A percentile compares a stretch with the other conserved stretches of the same genome.
phyloP scores from a whole-genome alignment of 176 grass and related monocot genomes.

The Dendrocalamus sinicus region DNA sequence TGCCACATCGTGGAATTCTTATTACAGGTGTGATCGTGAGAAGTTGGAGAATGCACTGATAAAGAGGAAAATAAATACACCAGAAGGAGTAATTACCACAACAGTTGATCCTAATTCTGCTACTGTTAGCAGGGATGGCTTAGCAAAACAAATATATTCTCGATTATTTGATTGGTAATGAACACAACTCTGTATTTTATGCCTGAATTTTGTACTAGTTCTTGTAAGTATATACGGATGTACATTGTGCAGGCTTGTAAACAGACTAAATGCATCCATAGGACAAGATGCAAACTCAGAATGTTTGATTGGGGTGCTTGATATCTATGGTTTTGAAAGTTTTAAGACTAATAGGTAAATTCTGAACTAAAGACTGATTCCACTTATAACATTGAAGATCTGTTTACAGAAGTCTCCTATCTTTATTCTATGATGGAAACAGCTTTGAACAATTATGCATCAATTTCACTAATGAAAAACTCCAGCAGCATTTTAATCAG shows the following conservation, averaged over 20 bases:
- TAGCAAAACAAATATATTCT: slow-evolving; percentile 88
- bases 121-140: slow-evolving; percentile 87
- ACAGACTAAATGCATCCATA: slow-evolving; percentile 87
- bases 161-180: slow-evolving; percentile 87
- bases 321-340: slow-evolving; percentile 99
- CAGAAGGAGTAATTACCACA: slow-evolving; percentile 88
- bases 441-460: slow-evolving; percentile 99
- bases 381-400: slow-evolving; percentile 30
- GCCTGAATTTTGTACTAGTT: slow-evolving; percentile 4
- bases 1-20: slow-evolving; percentile 27
- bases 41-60: slow-evolving; percentile 82
- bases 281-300: slow-evolving; percentile 83
- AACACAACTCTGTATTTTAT: slow-evolving; percentile 4
- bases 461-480: slow-evolving; percentile 98
- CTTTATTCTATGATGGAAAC: slow-evolving; percentile 52
- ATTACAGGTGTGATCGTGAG: slow-evolving; percentile 64
- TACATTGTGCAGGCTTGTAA: slow-evolving; percentile 74
- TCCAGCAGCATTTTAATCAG: slow-evolving; percentile 99
- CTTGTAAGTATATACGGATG: slow-evolving; percentile 32
- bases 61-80: slow-evolving; percentile 86
- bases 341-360: slow-evolving; percentile 94
- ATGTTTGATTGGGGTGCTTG: slow-evolving; percentile 84
- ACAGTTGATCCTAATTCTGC: slow-evolving; percentile 87
- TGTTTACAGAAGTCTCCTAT: slow-evolving; percentile 35
- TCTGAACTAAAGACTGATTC: slow-evolving; percentile 33